These are phyloP conservation scores for Lomentospora prolificans DNA, from an alignment of 2,329 filamentous ascomycete genomes.

Conservation along the genomic window DNA sequence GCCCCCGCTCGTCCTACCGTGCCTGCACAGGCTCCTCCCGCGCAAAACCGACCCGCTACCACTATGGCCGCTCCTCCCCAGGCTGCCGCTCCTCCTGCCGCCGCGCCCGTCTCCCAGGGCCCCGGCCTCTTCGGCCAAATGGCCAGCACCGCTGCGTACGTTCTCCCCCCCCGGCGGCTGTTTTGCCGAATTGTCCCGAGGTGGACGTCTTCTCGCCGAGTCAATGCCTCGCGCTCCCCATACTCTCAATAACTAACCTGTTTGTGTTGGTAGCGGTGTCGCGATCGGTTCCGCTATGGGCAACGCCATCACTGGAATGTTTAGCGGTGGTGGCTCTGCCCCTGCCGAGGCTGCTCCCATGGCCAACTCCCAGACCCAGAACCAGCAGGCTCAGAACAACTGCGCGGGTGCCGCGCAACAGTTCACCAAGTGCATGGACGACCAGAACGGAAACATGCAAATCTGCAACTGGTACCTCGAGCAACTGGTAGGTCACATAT, in stretches of 20 bases:
- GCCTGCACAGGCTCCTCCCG: slow-evolving; percentile 44
- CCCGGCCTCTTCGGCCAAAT: slow-evolving; percentile 92
- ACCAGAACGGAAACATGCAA: slow-evolving; percentile 85
- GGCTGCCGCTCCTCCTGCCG: slow-evolving; percentile 36
- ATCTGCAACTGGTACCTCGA: slow-evolving; percentile 98
- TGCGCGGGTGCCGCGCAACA: slow-evolving; percentile 71
- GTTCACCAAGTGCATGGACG: slow-evolving; percentile 95
- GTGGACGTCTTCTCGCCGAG: no score
- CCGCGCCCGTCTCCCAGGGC: slow-evolving; percentile 48
- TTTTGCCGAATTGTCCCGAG: no score
- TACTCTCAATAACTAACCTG: no score
- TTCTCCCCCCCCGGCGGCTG: neutral
- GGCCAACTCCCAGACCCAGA: slow-evolving; percentile 32
- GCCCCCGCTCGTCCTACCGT: slow-evolving; percentile 59
- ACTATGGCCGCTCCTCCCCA: slow-evolving; percentile 49
- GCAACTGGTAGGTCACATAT: slow-evolving; percentile 53
- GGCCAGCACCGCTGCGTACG: slow-evolving; percentile 95
- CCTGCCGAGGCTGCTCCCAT: slow-evolving; percentile 39
- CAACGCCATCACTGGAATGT: slow-evolving; percentile 85
- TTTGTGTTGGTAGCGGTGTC: slow-evolving; percentile 61
- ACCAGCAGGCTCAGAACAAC: slow-evolving; percentile 42
- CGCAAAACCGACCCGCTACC: slow-evolving; percentile 60
- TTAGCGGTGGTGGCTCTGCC: slow-evolving; percentile 62
- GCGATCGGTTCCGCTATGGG: slow-evolving; percentile 92
- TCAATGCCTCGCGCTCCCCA: no score